phyloP scores from a whole-genome alignment of 352 stramenopile genomes.

The Aphanomyces stellatus region DNA sequence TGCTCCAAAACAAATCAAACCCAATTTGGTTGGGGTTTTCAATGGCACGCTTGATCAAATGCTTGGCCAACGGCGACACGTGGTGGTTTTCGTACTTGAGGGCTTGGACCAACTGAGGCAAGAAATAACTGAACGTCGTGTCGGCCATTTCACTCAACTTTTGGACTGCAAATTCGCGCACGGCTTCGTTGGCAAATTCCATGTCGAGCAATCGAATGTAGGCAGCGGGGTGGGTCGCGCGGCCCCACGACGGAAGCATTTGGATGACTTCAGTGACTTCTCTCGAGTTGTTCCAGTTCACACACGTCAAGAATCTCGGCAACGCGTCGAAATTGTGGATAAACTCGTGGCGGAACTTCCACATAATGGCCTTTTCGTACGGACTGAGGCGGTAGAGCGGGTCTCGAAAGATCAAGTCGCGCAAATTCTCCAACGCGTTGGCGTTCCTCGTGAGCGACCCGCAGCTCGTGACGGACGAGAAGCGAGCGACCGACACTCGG shows the following conservation, averaged over 20 bases:
- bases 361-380: constrained; percentile 78
- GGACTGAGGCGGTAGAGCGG: constrained; percentile 67
- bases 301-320: constrained; percentile 63
- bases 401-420: constrained; percentile 67
- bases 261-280: constrained; percentile 63
- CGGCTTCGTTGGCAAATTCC: constrained; percentile 65
- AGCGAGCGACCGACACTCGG: not conserved
- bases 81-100: constrained; percentile 87
- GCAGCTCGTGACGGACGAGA: not conserved
- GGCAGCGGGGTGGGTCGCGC: constrained; percentile 62
- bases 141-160: constrained; percentile 77
- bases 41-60: constrained; percentile 78
- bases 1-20: constrained; percentile 85
- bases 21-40: constrained; percentile 85
- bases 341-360: constrained; percentile 71
- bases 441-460: constrained; percentile 16
- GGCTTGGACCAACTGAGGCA: constrained; percentile 81
- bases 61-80: constrained; percentile 55
- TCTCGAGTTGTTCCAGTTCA: constrained; percentile 67
- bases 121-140: constrained; percentile 82
- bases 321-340: constrained; percentile 57
- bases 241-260: constrained; percentile 60
- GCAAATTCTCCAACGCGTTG: constrained; percentile 33
- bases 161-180: constrained; percentile 63
- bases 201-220: constrained; percentile 79